Evolutionary conservation across 805 yeast genomes (phyloP), one percentile per base, ranked within the genome.

Genomic region (Saccharomycopsis schoenii): DNA sequence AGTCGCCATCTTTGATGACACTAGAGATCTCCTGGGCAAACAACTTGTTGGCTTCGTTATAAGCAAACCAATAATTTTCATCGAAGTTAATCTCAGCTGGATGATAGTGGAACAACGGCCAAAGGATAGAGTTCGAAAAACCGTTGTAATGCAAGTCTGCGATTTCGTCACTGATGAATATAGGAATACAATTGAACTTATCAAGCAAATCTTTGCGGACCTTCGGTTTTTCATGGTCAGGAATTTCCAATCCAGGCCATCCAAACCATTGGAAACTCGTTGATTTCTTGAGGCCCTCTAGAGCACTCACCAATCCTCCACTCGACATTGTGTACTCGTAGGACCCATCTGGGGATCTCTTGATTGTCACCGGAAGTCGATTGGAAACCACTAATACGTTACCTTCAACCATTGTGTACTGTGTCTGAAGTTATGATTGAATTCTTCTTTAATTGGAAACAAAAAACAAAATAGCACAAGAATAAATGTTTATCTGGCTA

Each of bases 1-100:
- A 76, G 70, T 94, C 99, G 61, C 88, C 85, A 64, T 90, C 96
- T 37, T 83, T 77, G 47, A 88, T 85, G 67, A 83, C 83, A 21
- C 79, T 74, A 11, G 89, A 83, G 62, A 94, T 84, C 50, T 80
- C 86, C 43, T 82, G 76, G 12, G 97, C 94, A 76, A 94, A 94
- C 63, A 81, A 76, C 61, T 85, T 76, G 71, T 94, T 94, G 6
- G 98, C 98, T 71, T 90, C 94, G 60, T 90, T 88, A 72, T 94
- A 94, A 1, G 98, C 98, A 59, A 92, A 92, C 99, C 99, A 94
- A 1, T 97, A 97, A 64, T 83, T 84, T 71, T 94, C 99, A 73
- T 94, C 99, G 70, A 94, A 94, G 71, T 89, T 92, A 88, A 96
- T 94, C 73, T 96, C 99, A 64, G 98, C 99, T 0, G 99, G 99